Evolutionary conservation across 1,284 basidiomycete genomes (phyloP), one percentile per base, ranked within the genome.

Genomic region (Golubevia pallescens): DNA sequence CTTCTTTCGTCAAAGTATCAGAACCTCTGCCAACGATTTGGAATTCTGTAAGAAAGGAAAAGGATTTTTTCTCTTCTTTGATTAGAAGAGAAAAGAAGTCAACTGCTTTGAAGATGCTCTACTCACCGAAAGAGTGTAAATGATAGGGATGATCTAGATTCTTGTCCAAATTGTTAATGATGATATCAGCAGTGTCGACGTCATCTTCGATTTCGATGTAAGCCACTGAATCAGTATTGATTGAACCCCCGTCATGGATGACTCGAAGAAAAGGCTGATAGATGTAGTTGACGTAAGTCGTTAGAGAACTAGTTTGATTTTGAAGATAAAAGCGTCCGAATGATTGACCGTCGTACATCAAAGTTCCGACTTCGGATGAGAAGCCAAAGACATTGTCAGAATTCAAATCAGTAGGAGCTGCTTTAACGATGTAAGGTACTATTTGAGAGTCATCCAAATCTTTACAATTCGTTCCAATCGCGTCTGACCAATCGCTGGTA

Each of bases 141-240:
- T 86, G 84, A 67, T 78, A 85, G 0, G 87, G 86, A 66, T 87
- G 86, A 24, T 77, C 76, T 14, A 81, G 69, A 16, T 66, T 67
- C 0, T 34, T 57, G 60, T 86, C 86, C 8, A 79, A 58, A 69
- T 87, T 86, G 75, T 86, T 86, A 67, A 87, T 72, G 61, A 81
- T 67, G 16, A 81, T 63, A 34, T 81, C 78, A 10, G 71, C 69
- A n/a, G 69, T 65, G 65, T 71, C 74, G 14, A 73, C 7, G 13
- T 70, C 67, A 24, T 75, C 73, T 1, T 67, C 60, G 1, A 70
- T 62, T 38, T 67, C 24, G 7, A 74, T 32, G n/a, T 63, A 67
- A 2, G 74, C 67, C 52, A 72, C 57, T 13, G 67, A 67, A 16
- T 62, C 63, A 14, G 60, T 54, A 24, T 73, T 67, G 68, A 73